These are phyloP conservation scores for Suhomyces wounanorum DNA, from an alignment of 1,139 yeast species.

Conservation along the genomic window DNA sequence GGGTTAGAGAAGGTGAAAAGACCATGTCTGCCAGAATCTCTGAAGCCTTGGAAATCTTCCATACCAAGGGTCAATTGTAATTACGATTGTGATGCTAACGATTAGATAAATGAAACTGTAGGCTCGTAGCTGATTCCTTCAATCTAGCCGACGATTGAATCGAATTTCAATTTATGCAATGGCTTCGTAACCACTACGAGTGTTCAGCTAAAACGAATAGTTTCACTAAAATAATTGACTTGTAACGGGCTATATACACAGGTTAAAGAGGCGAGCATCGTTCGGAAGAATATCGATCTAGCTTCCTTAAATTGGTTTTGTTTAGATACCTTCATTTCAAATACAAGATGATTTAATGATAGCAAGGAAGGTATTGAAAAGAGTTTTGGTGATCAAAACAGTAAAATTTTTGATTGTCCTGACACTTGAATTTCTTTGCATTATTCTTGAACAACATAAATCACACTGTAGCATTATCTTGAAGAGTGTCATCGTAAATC, in stretches of 20 bases:
- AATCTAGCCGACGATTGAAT: neutral
- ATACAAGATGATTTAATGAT: neutral
- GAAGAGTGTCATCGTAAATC: neutral
- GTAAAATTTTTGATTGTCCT: too few species aligned
- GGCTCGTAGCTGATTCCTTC: neutral
- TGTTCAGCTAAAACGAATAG: neutral
- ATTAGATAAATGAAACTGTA: constrained; percentile 2
- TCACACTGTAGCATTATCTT: too few species aligned
- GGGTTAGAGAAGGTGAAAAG: constrained; percentile 99
- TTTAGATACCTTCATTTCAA: neutral
- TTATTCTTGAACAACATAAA: too few species aligned
- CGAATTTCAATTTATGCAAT: neutral
- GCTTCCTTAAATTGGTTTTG: neutral
- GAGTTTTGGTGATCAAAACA: neutral
- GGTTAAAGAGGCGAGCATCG: neutral
- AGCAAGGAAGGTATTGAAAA: neutral
- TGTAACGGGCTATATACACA: neutral
- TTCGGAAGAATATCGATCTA: neutral
- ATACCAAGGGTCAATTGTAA: constrained; percentile 66
- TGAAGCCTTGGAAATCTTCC: constrained; percentile 86
- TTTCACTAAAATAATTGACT: neutral
- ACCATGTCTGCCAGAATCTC: constrained; percentile 88
- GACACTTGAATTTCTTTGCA: too few species aligned
- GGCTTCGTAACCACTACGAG: neutral
- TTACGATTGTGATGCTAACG: constrained; percentile 6